phyloP scores from a whole-genome alignment of 73 alveolate genomes.

The Tetrahymena borealis region DNA sequence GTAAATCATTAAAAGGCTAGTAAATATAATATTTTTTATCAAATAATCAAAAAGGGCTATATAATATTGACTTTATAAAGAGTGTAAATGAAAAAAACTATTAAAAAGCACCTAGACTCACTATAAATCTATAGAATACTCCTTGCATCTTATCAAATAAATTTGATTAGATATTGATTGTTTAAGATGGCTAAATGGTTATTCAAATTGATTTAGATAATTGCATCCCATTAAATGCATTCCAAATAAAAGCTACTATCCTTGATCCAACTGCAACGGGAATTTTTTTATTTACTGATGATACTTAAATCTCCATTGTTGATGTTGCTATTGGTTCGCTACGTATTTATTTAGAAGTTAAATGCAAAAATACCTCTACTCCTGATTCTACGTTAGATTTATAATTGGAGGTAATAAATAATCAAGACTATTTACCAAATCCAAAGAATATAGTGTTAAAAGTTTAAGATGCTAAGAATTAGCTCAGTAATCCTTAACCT shows the following conservation, averaged over 20 bases:
- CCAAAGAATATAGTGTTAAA: not conserved
- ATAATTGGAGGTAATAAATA: not conserved
- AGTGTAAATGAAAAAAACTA: not conserved
- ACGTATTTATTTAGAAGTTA: not conserved
- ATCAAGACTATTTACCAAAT: not conserved
- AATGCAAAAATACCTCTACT: not conserved
- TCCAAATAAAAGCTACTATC: not conserved
- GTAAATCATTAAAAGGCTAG: not conserved
- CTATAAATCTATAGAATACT: not conserved
- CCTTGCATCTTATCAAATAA: not conserved
- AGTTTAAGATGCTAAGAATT: not conserved
- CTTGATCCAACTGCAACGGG: not conserved
- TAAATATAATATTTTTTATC: not conserved
- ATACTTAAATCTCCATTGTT: not conserved
- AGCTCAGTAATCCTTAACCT: not conserved
- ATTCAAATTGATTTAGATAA: not conserved
- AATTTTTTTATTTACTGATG: not conserved
- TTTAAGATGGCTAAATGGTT: not conserved
- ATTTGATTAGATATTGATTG: not conserved
- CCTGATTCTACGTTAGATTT: not conserved
- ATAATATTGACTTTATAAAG: not conserved
- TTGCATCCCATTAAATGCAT: not conserved
- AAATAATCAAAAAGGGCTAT: not conserved
- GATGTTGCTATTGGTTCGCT: not conserved
- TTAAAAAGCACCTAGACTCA: not conserved